phyloP scores from a whole-genome alignment of 768 basidiomycete genomes.

The Bullera alba region DNA sequence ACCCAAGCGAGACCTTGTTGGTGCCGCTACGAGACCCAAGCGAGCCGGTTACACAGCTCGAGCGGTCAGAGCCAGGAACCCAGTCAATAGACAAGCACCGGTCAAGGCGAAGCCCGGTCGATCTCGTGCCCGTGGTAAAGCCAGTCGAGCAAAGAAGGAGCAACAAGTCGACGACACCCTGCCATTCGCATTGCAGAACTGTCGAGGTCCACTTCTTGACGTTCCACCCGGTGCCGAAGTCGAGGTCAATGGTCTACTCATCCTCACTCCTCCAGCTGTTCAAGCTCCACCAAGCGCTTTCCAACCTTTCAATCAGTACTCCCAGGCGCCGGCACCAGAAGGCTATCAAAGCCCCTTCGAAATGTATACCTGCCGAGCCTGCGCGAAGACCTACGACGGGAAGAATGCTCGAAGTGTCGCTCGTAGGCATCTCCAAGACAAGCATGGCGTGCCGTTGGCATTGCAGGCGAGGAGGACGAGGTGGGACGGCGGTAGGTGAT shows the following conservation, averaged over 20 bases:
- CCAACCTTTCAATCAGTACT: conserved; percentile 13
- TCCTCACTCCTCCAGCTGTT: conserved; percentile 22
- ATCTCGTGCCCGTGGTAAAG: too few relatives aligned
- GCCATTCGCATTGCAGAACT: too few relatives aligned
- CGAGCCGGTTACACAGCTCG: too few relatives aligned
- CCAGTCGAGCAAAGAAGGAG: too few relatives aligned
- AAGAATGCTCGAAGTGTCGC: conserved; percentile 49
- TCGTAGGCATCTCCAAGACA: conserved; percentile 48
- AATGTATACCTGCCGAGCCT: conserved; percentile 41
- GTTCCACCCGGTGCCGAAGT: conserved; percentile 19
- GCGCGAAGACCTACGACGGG: conserved; percentile 48
- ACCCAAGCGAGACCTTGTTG: too few relatives aligned
- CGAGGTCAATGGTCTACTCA: conserved; percentile 28
- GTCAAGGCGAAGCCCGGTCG: too few relatives aligned
- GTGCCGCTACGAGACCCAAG: too few relatives aligned
- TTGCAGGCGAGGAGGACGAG: conserved; percentile 47
- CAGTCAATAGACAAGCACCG: too few relatives aligned
- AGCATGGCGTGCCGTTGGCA: conserved; percentile 47
- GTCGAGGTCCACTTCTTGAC: conserved; percentile 10
- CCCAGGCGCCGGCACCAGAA: not conserved
- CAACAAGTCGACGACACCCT: too few relatives aligned
- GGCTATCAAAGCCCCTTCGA: conserved; percentile 18
- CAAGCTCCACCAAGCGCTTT: not conserved
- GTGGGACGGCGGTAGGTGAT: conserved; percentile 49
- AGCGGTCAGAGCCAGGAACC: too few relatives aligned